phyloP scores from a whole-genome alignment of 192 early-diverging fungal genomes.

The Coemansia umbellata region DNA sequence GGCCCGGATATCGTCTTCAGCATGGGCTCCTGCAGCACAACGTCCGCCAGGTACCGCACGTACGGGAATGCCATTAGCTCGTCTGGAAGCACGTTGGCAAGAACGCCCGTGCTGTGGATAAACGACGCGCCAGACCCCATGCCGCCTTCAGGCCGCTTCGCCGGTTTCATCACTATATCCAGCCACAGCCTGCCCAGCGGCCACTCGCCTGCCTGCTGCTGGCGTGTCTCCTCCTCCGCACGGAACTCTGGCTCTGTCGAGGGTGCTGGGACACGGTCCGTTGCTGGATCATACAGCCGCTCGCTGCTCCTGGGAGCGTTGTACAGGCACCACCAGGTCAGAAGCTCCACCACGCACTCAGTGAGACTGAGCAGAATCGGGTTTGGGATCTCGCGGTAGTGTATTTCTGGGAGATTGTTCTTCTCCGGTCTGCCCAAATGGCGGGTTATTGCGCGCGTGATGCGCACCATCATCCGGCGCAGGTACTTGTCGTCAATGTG shows the following conservation, averaged over 20 bases:
- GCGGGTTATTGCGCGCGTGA: constrained; percentile 25
- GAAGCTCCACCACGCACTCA: constrained; percentile 45
- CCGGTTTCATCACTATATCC: constrained; percentile 36
- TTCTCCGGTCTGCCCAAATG: constrained; percentile 27
- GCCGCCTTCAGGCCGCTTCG: constrained; percentile 3
- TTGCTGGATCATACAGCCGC: constrained; percentile 7
- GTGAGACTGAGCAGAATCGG: constrained; percentile 40
- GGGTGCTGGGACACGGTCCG: neutral
- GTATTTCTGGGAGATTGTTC: constrained; percentile 35
- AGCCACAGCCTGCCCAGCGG: constrained; percentile 32
- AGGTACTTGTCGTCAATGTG: constrained; percentile 34
- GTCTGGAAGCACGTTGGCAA: constrained; percentile 48
- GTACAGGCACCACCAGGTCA: constrained; percentile 53
- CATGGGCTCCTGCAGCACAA: constrained; percentile 57
- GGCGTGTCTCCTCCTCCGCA: constrained; percentile 26
- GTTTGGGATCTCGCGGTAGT: constrained; percentile 51
- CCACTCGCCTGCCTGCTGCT: constrained; percentile 22
- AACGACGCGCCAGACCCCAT: constrained; percentile 20
- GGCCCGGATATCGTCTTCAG: constrained; percentile 52
- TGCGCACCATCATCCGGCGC: constrained; percentile 32
- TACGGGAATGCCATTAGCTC: constrained; percentile 52
- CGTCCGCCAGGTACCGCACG: constrained; percentile 57
- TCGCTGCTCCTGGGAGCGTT: constrained; percentile 12
- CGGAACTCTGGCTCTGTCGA: constrained; percentile 30
- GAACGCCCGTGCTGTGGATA: constrained; percentile 43